Conservation (phyloP, 176 grass and related monocot species). For the Canna indica region DNA sequence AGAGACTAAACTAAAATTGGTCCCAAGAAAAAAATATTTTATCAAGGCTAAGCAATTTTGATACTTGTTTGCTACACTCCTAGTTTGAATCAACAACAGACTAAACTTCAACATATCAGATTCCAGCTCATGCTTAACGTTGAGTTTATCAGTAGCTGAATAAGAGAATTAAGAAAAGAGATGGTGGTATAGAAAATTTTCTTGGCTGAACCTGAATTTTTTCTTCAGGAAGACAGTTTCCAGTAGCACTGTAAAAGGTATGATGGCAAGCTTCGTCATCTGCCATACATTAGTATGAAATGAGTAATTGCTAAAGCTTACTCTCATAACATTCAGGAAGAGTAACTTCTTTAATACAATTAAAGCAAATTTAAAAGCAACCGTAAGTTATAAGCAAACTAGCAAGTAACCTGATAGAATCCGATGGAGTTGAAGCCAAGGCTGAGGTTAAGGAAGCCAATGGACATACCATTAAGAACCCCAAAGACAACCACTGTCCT, state of each 20-base stretch:
- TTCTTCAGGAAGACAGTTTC: conserved; percentile 93
- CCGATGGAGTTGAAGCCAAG: conserved; percentile 98
- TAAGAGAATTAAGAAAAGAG: background rate
- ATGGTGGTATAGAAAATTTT: background rate
- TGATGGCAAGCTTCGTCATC: conserved; percentile 99
- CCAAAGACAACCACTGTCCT: conserved; percentile 92
- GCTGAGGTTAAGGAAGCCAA: conserved; percentile 95
- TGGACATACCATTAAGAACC: conserved; percentile 82
- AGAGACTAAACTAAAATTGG: background rate
- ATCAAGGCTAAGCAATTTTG: too few relatives aligned
- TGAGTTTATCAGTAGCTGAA: background rate
- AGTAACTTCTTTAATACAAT: too few relatives aligned
- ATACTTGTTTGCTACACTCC: too few relatives aligned
- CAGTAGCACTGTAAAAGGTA: conserved; percentile 95
- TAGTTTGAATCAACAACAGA: too few relatives aligned
- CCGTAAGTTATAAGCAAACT: background rate
- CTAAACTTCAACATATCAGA: background rate
- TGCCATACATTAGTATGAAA: conserved; percentile 24
- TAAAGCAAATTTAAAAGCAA: too few relatives aligned
- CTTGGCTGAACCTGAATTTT: conserved; percentile 79
- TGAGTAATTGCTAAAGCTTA: background rate
- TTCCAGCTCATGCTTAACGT: background rate
- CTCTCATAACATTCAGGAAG: background rate
- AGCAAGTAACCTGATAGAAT: conserved; percentile 87
- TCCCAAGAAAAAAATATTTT: too few relatives aligned